Evolutionary conservation across 805 yeast genomes (phyloP).

Genomic region (Wickerhamiella vanderwaltii): DNA sequence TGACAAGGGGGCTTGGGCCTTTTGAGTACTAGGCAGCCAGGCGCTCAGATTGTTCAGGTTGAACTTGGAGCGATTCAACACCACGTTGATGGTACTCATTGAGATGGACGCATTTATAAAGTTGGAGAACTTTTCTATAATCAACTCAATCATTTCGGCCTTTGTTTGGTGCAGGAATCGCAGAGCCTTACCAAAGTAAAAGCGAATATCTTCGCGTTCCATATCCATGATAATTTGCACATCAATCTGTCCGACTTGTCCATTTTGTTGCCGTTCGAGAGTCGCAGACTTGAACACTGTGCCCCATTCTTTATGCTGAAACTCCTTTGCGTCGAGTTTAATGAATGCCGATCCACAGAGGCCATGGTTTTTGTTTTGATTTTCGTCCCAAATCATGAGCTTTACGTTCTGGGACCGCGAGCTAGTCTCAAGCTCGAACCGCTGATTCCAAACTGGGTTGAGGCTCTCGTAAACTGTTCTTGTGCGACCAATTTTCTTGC

Average conservation of each 20-base stretch:
- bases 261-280: constrained; percentile 26
- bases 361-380: constrained; percentile 41
- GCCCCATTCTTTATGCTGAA: constrained; percentile 44
- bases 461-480: constrained; percentile 46
- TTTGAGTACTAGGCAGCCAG: constrained; percentile 23
- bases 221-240: constrained; percentile 64
- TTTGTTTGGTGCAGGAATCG: constrained; percentile 51
- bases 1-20: constrained; percentile 16
- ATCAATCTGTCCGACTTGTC: constrained; percentile 43
- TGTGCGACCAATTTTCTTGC: constrained; percentile 55
- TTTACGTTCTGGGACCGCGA: constrained; percentile 37
- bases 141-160: constrained; percentile 51
- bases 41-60: constrained; percentile 6
- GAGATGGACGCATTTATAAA: constrained; percentile 51
- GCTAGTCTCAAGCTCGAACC: constrained; percentile 46
- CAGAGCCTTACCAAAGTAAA: constrained; percentile 65
- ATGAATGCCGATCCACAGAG: constrained; percentile 54
- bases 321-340: constrained; percentile 48
- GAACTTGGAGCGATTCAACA: constrained; percentile 26
- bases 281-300: constrained; percentile 54
- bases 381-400: constrained; percentile 61
- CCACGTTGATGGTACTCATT: constrained; percentile 40
- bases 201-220: constrained; percentile 69
- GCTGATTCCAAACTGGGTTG: constrained; percentile 81
- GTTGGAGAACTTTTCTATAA: constrained; percentile 62